Base-by-base conservation (phyloP, 306 rosid genomes). In the Canavalia ensiformis region DNA sequence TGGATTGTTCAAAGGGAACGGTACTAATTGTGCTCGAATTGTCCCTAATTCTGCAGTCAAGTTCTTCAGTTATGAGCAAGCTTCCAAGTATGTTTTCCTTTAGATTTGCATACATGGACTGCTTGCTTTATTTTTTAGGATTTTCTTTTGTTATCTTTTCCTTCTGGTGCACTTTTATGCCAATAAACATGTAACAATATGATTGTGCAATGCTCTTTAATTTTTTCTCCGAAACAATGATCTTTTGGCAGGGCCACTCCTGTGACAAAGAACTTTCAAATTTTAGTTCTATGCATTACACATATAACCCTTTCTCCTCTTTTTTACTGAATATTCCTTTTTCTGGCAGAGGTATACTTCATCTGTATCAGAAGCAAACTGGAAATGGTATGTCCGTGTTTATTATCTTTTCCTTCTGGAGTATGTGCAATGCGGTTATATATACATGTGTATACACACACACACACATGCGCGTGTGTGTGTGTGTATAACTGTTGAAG, bases 1-100 rank as follows among this genome's bases (percentile, higher is more conserved):
- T 49, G 98, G 98, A 60, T 74, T 94, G 76, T 90, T 94, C 80
- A 94, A 90, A 87, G 98, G 98, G 81, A 94, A 94, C 72, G 97
- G 98, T 47, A 90, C 98, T 59, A 94, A 94, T 67, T 94, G 98
- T 87, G 98, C 95, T 69, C 95, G 97, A 11, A 94, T 94, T 79
- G 91, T 94, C 76, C 98, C 98, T 29, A 94, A 94, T 80, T 94
- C 98, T 63, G 97, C 97, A 0, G 97, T 94, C 80, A 94, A 94
- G 79, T 94, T 94, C 88, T 94, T 94, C 91, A 90, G 98, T 87
- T 94, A 94, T 28, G 98, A 92, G 87, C 92, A 94, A 85, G 98
- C 98, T 77, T 92, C 97, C 7, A 88, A 90, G 97, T 94, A 90
- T 62, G 85, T 83, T 86, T 77, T 78, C 77, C 82, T 45, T 59